phyloP scores from a whole-genome alignment of 129 eudicot genomes.

The Lactuca saligna region DNA sequence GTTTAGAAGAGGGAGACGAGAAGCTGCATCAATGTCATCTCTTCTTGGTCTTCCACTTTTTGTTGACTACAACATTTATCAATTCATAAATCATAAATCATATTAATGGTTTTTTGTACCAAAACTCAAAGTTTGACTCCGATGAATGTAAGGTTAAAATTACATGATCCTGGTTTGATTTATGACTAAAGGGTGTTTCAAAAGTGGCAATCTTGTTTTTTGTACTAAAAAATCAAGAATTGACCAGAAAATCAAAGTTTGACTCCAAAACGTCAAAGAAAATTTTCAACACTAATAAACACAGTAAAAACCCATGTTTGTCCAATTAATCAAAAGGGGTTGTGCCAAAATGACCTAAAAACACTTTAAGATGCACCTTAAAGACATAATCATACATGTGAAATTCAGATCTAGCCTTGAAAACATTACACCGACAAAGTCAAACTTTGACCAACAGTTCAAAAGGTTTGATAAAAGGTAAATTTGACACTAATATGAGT shows the following conservation, averaged over 20 bases:
- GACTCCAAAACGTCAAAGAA: neutral
- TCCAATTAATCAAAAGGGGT: neutral
- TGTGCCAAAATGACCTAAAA: neutral
- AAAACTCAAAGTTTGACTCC: neutral
- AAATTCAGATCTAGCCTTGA: neutral
- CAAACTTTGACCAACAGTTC: no score
- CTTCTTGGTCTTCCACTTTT: constrained; percentile 69
- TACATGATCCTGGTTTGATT: neutral
- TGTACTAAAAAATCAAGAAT: neutral
- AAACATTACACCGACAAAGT: neutral
- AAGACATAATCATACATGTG: constrained; percentile 8
- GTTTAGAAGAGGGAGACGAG: constrained; percentile 87
- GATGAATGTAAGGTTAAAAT: neutral
- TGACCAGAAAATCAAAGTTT: neutral
- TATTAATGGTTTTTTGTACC: constrained; percentile 1
- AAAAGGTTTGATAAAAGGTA: no score
- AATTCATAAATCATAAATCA: neutral
- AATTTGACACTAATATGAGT: no score
- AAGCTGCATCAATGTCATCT: constrained; percentile 92
- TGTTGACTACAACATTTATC: constrained; percentile 50
- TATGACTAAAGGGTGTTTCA: neutral
- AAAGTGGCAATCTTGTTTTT: constrained; percentile 4
- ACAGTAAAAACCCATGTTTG: neutral
- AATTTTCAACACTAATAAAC: no score
- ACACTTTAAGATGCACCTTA: neutral